A percentile compares a stretch with the other conserved stretches of the same genome.
These are phyloP conservation scores for Strobilomyces echinocephalus DNA, from an alignment of 768 basidiomycete genomes.

Conservation along the genomic window DNA sequence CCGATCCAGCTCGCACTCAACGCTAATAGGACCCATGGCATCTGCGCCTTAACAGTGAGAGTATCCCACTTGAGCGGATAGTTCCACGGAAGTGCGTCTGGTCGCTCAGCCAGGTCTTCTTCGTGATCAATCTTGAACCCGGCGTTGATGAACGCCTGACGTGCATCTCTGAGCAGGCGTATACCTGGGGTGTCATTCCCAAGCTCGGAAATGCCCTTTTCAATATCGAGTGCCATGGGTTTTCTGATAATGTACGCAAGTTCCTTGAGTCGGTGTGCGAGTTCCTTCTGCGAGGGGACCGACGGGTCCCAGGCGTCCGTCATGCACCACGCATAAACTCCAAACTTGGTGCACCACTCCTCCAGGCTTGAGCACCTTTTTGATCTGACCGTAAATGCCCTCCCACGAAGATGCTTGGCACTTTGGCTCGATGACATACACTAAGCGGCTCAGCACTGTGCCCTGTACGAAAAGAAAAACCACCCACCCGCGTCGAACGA, in stretches of 20 bases:
- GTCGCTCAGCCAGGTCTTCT: too few relatives aligned
- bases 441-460: neutral
- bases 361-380: too few relatives aligned
- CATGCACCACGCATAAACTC: constrained; percentile 69
- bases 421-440: too few relatives aligned
- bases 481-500: constrained; percentile 34
- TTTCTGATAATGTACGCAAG: too few relatives aligned
- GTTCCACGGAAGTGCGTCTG: too few relatives aligned
- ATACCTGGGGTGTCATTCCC: constrained; percentile 32
- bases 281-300: constrained; percentile 79
- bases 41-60: constrained; percentile 25
- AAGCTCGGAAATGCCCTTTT: too few relatives aligned
- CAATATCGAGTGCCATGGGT: too few relatives aligned
- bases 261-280: constrained; percentile 39
- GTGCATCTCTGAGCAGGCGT: too few relatives aligned
- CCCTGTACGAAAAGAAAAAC: neutral
- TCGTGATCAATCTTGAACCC: too few relatives aligned
- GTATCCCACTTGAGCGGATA: constrained; percentile 18
- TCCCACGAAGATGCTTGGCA: too few relatives aligned
- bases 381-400: too few relatives aligned
- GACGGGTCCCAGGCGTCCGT: constrained; percentile 67
- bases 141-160: too few relatives aligned
- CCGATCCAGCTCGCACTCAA: constrained; percentile 91
- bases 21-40: constrained; percentile 85
- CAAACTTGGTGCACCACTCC: constrained; percentile 54